A percentile compares a stretch with the other conserved stretches of the same genome.
Conservation (phyloP, 73 alveolate genomes). For the Diophrys appendiculata region DNA sequence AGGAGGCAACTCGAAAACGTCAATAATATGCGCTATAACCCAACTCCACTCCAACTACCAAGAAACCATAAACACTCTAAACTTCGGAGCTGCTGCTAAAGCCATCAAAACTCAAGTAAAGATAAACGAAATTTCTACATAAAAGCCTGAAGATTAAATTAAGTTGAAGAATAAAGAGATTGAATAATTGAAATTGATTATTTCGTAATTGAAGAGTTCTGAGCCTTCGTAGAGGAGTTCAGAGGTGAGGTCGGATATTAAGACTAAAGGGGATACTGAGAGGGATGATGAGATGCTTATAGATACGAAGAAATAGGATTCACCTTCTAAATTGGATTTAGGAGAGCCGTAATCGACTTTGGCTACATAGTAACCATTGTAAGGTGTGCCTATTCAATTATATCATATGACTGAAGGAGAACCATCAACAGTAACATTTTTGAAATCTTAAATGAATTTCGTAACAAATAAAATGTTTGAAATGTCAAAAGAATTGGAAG, state of each 20-base stretch:
- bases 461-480: conserved; percentile 22
- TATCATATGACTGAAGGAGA: conserved; percentile 13
- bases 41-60: conserved; percentile 73
- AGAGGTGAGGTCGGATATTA: conserved; percentile 9
- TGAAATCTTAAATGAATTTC: conserved; percentile 39
- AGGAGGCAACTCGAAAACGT: conserved; percentile 86
- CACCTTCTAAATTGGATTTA: too few species aligned
- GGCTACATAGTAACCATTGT: too few species aligned
- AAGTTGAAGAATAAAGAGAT: conserved; percentile 9
- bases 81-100: conserved; percentile 81
- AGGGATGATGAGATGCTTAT: conserved; percentile 17
- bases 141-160: conserved; percentile 11
- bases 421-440: conserved; percentile 20
- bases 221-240: conserved; percentile 7
- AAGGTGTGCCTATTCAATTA: too few species aligned
- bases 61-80: conserved; percentile 82
- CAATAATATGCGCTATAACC: conserved; percentile 81
- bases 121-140: conserved; percentile 34
- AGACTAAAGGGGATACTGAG: conserved; percentile 13
- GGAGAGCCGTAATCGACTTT: too few species aligned
- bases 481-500: conserved; percentile 39
- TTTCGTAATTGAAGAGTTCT: conserved; percentile 22
- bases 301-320: conserved; percentile 1
- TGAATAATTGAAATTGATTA: conserved; percentile 12
- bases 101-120: conserved; percentile 60